Percentiles rank a stretch among this genome's conserved stretches.
Evolutionary conservation across 805 yeast genomes (phyloP).

Genomic region (Saccharomycopsis schoenii): DNA sequence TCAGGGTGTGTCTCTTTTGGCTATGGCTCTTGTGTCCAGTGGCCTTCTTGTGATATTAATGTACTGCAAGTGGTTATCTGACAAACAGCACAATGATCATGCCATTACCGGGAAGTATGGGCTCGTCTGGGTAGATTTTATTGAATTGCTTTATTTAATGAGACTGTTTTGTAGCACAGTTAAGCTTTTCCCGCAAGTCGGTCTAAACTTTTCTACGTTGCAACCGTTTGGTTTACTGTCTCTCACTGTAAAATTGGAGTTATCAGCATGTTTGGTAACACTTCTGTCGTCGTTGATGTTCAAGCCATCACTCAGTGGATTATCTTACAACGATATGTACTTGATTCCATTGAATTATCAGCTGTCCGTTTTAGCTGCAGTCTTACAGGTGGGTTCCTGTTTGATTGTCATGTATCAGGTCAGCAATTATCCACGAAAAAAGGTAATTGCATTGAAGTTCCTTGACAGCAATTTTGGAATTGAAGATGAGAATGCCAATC

Average conservation of each 20-base stretch:
- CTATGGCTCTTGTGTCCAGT: background rate
- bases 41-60: background rate
- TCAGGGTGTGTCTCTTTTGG: background rate
- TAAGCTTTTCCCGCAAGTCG: background rate
- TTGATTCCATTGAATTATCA: background rate
- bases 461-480: background rate
- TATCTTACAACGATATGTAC: background rate
- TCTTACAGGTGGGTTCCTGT: background rate
- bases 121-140: constrained; percentile 3
- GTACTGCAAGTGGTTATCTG: background rate
- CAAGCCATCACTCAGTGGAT: background rate
- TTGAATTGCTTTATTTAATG: background rate
- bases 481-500: background rate
- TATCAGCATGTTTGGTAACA: background rate
- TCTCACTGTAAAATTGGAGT: background rate
- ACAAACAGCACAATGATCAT: background rate
- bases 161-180: background rate
- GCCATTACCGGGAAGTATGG: background rate
- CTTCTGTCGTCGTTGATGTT: background rate
- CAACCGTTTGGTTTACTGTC: background rate
- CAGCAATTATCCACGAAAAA: background rate
- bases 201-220: background rate
- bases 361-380: background rate
- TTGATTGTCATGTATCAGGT: background rate
- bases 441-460: background rate